Evolutionary conservation across 768 basidiomycete genomes (phyloP), one percentile per base, ranked within the genome.

Genomic region (Lactarius evosmus): DNA sequence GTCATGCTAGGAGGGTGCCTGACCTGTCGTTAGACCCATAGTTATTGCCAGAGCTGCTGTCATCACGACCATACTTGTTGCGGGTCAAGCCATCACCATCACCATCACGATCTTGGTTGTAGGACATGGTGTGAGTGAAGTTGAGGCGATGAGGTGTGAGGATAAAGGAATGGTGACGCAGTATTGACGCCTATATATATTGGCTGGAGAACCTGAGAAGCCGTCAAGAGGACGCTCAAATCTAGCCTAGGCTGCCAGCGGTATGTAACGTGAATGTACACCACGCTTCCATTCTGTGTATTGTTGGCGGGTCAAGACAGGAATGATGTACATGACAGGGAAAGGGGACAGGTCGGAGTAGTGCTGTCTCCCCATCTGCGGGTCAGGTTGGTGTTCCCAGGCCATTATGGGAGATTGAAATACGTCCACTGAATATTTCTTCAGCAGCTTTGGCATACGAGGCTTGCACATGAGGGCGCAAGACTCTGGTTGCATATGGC

Each of bases 71-170:
- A 6, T 25, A 50, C 33, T n/a, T 64, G 65, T 66, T 54, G 55
- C 62, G 44, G 38, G 46, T 56, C 11, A 7, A 30, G 19, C 34
- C 61, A 52, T 60, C 55, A 41, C 56, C 38, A 61, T 58, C 32
- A 46, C 62, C 56, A 46, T 58, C 57, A 27, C 44, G 38, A 41
- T 58, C 58, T 46, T 59, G 44, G 58, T 59, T 65, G 63, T 65
- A 54, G 12, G 65, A 66, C 65, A 66, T 66, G 64, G 25, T 59
- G 61, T 19, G 61, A 44, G 22, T 25, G 25, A 11, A 49, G 46
- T 38, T 2, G 16, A 27, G 25, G 12, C 22, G 22, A 14, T 25
- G 46, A 3, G 25, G 46, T 49, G 12, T 25, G 33, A 16, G 34
- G 29, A 61, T 52, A 50, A 16, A 5, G 52, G 29, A 16, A 9